Base-by-base conservation (phyloP, 2,329 filamentous ascomycete genomes). In the Plenodomus biglobosus region DNA sequence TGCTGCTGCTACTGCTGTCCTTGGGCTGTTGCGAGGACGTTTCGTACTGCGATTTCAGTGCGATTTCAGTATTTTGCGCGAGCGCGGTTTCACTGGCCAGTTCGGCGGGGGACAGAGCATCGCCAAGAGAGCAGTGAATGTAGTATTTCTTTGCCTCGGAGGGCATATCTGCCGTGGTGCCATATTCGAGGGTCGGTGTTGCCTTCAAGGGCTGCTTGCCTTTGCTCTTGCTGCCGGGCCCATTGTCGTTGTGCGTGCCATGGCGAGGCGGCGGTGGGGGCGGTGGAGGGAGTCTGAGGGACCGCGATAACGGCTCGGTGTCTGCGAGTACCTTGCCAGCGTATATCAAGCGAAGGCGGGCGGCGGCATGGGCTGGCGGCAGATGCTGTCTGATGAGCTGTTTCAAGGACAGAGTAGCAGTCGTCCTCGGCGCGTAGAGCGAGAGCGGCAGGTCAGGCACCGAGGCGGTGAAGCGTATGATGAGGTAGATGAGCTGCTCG, bases 61-160 rank as follows among this genome's bases (percentile, higher is more conserved):
- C 66, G 3, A 62, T 61, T 43, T 78, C 74, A 10, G 75, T 75
- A 11, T 66, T 66, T 21, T 64, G 59, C 19, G 59, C 75, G 18
- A 66, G 56, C 3, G 73, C 70, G 24, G 81, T 80, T 75, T 96
- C 92, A 13, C 78, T 79, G 1, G 79, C 80, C 18, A 97, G 81
- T 48, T 96, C 90, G 0, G 77, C 66, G 11, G 81, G 68, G 0
- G 86, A 82, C 11, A 97, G 80, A 20, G 82, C 77, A 69, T 85
- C 81, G 45, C 91, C 91, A 49, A 97, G 88, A n/a, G 90, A 92
- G 79, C 92, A 97, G 76, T 95, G 95, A 52, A 97, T 86, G 71
- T 95, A 96, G 63, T 95, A 82, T 38, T 87, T 81, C 32, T 78
- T 76, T 18, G 65, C 66, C 7, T 63, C 58, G 7, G 58, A 35